Percentiles rank a stretch among this genome's conserved stretches.
Conservation (phyloP, 2,329 filamentous ascomycete genomes). For the Penicillium occitanis region DNA sequence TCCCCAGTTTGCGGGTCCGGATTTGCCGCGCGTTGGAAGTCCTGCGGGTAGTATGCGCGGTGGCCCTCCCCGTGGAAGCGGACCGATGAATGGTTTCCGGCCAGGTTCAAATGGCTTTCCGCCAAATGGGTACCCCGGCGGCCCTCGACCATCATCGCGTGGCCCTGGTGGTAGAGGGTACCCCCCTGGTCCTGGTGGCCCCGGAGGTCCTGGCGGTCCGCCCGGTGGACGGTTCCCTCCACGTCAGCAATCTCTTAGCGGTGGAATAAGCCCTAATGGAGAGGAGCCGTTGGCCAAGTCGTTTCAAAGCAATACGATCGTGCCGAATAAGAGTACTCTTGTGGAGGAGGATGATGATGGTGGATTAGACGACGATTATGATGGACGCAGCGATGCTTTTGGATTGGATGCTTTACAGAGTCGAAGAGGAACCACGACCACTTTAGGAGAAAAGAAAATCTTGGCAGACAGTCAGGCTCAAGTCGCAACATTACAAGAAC, state of each 20-base stretch:
- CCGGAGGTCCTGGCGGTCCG: slow-evolving; percentile 36
- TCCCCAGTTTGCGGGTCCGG: slow-evolving; percentile 71
- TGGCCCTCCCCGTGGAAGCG: slow-evolving; percentile 51
- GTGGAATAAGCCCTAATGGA: slow-evolving; percentile 53
- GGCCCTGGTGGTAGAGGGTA: slow-evolving; percentile 39
- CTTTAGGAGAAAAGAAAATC: slow-evolving; percentile 64
- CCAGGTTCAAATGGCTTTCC: slow-evolving; percentile 31
- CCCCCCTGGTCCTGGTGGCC: slow-evolving; percentile 35
- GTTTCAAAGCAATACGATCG: slow-evolving; percentile 92
- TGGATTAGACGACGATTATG: slow-evolving; percentile 56
- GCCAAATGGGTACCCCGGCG: slow-evolving; percentile 36
- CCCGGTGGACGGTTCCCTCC: slow-evolving; percentile 40
- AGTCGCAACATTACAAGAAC: slow-evolving; percentile 71
- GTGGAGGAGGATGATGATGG: slow-evolving; percentile 88
- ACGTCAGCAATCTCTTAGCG: slow-evolving; percentile 42
- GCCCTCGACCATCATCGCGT: slow-evolving; percentile 45
- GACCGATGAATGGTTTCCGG: slow-evolving; percentile 53
- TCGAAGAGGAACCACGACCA: slow-evolving; percentile 51
- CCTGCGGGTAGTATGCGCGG: slow-evolving; percentile 62
- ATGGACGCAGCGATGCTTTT: slow-evolving; percentile 64
- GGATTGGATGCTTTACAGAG: slow-evolving; percentile 54
- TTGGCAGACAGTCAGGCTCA: slow-evolving; percentile 79
- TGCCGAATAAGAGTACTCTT: slow-evolving; percentile 97
- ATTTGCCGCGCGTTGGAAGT: slow-evolving; percentile 68
- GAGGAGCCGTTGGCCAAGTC: slow-evolving; percentile 81